These are phyloP conservation scores for Saturnispora kantuleensis DNA, from an alignment of 805 yeast species.

Conservation along the genomic window DNA sequence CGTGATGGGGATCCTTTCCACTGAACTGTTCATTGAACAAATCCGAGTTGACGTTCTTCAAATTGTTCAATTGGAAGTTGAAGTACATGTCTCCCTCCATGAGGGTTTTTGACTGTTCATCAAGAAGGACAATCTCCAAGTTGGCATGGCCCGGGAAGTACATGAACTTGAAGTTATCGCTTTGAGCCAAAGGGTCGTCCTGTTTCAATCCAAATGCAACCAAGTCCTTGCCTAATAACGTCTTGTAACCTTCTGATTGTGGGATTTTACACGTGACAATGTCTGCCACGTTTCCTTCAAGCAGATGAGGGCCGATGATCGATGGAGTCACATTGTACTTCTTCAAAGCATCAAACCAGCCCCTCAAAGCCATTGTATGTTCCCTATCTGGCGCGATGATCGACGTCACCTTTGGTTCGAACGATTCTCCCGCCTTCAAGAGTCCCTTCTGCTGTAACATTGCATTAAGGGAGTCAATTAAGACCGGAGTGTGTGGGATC, in stretches of 20 bases:
- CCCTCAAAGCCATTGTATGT: slow-evolving; percentile 41
- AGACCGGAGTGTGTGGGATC: slow-evolving; percentile 42
- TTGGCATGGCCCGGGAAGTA: slow-evolving; percentile 49
- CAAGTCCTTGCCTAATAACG: slow-evolving; percentile 6
- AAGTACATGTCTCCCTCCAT: slow-evolving; percentile 54
- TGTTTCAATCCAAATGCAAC: slow-evolving; percentile 29
- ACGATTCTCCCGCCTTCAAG: slow-evolving; percentile 26
- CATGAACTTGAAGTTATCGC: slow-evolving; percentile 40
- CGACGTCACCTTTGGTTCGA: slow-evolving; percentile 33
- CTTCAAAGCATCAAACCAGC: slow-evolving; percentile 2
- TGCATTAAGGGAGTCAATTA: slow-evolving; percentile 30
- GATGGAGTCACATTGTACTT: not conserved
- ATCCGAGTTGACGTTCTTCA: slow-evolving; percentile 26
- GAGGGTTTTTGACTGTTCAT: slow-evolving; percentile 37
- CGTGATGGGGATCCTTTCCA: slow-evolving; percentile 33
- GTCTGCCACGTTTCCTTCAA: not conserved
- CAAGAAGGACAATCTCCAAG: slow-evolving; percentile 46
- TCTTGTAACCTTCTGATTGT: not conserved
- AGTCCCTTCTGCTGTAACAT: slow-evolving; percentile 18
- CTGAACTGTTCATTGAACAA: slow-evolving; percentile 37
- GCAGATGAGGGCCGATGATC: slow-evolving; percentile 2
- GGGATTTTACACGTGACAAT: slow-evolving; percentile 1
- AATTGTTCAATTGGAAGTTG: slow-evolving; percentile 42
- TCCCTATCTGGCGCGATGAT: slow-evolving; percentile 54
- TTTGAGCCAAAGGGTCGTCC: slow-evolving; percentile 24